Conservation (phyloP, 805 yeast genomes). For the Pichia cephalocereana region DNA sequence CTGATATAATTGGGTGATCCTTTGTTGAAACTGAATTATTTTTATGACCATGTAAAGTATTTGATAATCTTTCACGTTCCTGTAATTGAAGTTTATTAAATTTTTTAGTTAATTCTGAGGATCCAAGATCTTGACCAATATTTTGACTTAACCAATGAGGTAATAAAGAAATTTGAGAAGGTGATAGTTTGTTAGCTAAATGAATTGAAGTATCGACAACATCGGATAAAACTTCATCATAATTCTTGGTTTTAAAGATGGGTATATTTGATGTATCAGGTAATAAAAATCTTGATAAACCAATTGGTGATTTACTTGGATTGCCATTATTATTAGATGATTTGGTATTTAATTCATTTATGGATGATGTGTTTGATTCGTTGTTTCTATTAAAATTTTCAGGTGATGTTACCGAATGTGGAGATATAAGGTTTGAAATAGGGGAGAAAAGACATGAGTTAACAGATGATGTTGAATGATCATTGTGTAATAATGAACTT, state of each 20-base stretch:
- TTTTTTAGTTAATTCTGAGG: constrained; percentile 35
- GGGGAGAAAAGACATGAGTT: background rate
- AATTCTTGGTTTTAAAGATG: constrained; percentile 39
- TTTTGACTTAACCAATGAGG: constrained; percentile 48
- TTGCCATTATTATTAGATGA: background rate
- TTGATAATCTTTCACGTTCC: constrained; percentile 59
- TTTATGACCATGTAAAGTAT: constrained; percentile 22
- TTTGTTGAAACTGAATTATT: background rate
- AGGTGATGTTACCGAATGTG: background rate
- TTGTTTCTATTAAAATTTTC: background rate
- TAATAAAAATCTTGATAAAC: constrained; percentile 43
- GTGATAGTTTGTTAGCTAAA: constrained; percentile 16
- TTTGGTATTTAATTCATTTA: background rate
- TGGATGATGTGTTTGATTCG: background rate
- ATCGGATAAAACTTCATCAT: constrained; percentile 38
- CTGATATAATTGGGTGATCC: constrained; percentile 32
- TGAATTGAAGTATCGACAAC: constrained; percentile 21
- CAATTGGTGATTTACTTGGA: constrained; percentile 14
- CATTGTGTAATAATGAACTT: background rate
- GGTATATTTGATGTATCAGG: constrained; percentile 36
- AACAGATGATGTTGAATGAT: background rate
- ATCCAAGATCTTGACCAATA: constrained; percentile 28
- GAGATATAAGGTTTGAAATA: background rate
- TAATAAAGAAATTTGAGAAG: constrained; percentile 21
- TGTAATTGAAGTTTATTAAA: constrained; percentile 60